phyloP scores from a whole-genome alignment of 2,329 filamentous ascomycete genomes.

The Coleophoma cylindrospora region DNA sequence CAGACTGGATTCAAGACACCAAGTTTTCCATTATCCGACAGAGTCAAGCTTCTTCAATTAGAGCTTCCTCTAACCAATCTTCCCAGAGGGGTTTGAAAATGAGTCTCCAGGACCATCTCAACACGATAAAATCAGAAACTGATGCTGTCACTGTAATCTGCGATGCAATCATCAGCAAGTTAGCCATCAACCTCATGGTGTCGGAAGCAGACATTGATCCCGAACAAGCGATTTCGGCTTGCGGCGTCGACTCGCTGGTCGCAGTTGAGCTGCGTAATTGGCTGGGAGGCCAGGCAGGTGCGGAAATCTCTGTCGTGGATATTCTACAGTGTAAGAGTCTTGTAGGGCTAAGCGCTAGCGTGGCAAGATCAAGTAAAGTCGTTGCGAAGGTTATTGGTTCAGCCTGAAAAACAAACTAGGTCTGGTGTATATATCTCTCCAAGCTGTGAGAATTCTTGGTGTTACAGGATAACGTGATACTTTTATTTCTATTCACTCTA shows the following conservation, averaged over 20 bases:
- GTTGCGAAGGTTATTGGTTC: neutral
- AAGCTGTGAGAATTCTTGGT: neutral
- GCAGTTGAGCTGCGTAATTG: constrained; percentile 44
- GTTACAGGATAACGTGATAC: neutral
- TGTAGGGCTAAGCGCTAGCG: neutral
- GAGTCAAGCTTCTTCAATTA: neutral
- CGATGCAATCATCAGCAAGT: neutral
- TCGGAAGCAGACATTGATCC: constrained; percentile 32
- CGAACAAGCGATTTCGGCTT: constrained; percentile 9
- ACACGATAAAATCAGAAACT: neutral
- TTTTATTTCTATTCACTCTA: neutral
- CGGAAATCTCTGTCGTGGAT: constrained; percentile 42
- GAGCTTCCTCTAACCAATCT: neutral
- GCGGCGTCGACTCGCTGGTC: constrained; percentile 41
- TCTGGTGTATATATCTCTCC: neutral
- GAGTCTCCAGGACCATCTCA: neutral
- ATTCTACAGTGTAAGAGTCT: constrained; percentile 18
- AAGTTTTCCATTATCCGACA: neutral
- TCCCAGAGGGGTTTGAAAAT: neutral
- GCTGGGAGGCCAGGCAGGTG: constrained; percentile 34
- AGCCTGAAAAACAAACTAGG: neutral
- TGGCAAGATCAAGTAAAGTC: neutral
- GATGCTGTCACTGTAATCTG: neutral
- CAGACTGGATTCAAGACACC: neutral
- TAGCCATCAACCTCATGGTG: constrained; percentile 31